Evolutionary conservation across 345 rosid species (phyloP).

Genomic region (Draba incana): DNA sequence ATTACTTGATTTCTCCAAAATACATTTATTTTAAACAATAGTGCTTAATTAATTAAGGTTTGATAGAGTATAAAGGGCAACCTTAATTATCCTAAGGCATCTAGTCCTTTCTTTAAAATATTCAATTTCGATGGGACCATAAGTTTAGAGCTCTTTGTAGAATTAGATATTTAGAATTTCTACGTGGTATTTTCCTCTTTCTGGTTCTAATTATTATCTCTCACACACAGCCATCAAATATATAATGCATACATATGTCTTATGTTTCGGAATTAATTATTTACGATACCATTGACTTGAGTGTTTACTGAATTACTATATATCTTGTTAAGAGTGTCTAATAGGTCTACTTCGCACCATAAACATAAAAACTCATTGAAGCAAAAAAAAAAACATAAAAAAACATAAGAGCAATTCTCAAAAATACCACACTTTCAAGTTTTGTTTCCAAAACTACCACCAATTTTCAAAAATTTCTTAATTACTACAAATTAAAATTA

Average conservation of each 20-base stretch:
- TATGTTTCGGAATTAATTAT: neutral
- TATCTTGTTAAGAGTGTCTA: neutral
- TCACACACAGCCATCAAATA: neutral
- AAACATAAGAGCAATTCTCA: no score
- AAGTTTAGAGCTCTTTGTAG: constrained; percentile 32
- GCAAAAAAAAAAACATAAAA: no score
- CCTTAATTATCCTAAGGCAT: constrained; percentile 44
- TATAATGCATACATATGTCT: constrained; percentile 11
- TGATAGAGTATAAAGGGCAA: constrained; percentile 33
- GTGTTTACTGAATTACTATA: neutral
- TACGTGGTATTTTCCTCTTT: no score
- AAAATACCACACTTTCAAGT: no score
- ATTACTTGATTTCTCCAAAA: constrained; percentile 23
- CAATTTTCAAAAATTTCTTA: no score
- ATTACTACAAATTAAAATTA: no score
- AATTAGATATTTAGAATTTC: constrained; percentile 35
- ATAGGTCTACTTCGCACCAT: neutral
- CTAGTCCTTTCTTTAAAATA: constrained; percentile 37
- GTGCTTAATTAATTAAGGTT: constrained; percentile 18
- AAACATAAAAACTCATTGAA: neutral
- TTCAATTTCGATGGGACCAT: constrained; percentile 36
- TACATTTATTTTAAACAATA: constrained; percentile 1
- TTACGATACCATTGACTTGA: constrained; percentile 10
- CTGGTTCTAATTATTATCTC: constrained; percentile 6
- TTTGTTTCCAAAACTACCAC: no score